Evolutionary conservation across 805 yeast species (phyloP), one percentile per base, ranked within the genome.

Genomic region (Wickerhamiella australiensis): DNA sequence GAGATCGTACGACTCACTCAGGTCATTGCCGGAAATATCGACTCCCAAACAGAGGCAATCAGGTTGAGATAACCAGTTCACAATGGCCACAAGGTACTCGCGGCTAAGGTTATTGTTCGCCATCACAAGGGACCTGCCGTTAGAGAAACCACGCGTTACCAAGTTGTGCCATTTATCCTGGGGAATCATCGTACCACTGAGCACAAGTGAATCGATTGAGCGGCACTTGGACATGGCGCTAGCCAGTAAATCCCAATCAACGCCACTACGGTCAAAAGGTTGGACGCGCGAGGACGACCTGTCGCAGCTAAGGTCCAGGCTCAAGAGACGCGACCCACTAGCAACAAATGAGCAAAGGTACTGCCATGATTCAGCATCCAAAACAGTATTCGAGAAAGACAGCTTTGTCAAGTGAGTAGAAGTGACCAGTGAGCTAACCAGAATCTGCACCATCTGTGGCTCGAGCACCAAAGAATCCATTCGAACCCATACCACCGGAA

Each of bases 1-100:
- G 1, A 55, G 49, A 5, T 50, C 55, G 52, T 57, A 52, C 46
- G 53, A 54, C 3, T 58, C 64, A 52, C 61, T 60, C 50, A 63
- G 65, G 61, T 85, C 88, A 61, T 88, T 88, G 59, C 81, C 88
- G 2, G 94, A 94, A 18, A 88, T 58, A 68, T 87, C 96, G 5
- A 88, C 64, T 3, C 96, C 96, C 54, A 78, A 61, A 4, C 79
- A 73, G 23, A 59, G 67, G 57, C 67, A 59, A 62, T 64, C 64
- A 53, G 62, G 62, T 18, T 57, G 62, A 46, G 67, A 58, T 50
- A 82, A 62, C 87, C 90, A 85, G 43, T 75, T 65, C 5, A 76
- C 71, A 21, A 85, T 52, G 20, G 75, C 64, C 52, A 70, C 69
- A 29, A 81, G 62, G 51, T 85, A 90, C n/a, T 74, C 74, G 2